Base-by-base conservation (phyloP, 345 rosid genomes). In the Nephelium lappaceum region DNA sequence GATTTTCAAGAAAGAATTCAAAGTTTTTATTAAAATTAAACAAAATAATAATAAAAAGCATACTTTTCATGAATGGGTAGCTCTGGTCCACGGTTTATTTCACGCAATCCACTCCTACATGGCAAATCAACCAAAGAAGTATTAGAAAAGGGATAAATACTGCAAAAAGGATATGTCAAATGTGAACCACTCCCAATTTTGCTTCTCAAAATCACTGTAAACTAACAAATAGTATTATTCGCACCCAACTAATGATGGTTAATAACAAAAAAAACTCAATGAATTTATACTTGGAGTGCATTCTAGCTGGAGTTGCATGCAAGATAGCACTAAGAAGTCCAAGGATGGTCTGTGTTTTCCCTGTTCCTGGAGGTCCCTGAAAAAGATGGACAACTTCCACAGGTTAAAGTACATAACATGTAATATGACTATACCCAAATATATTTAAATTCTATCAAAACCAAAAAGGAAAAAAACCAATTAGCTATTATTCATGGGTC, bases 311-410 rank as follows among this genome's bases (percentile, higher is more conserved):
- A 80, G 93, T 88, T 51, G 99, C 97, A 87, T 96, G 99, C 93
- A 96, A 86, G 84, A 96, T 87, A 47, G 97, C 98, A 88, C 99
- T 93, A 45, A 96, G 91, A 76, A 96, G 90, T 23, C 97, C 93
- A 80, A 96, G 95, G 83, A 96, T 94, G 45, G 99, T 94, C 88
- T 96, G 97, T 67, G 98, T 96, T 84, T 96, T 96, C 76, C 99
- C 99, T 9, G 98, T 96, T 81, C 99, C 99, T 72, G 99, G 99
- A 49, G 99, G 99, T 12, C 99, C 99, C 99, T 95, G 81, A 61
- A 85, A 72, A 80, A 83, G 38, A 43, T 81, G 49, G 77, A 80
- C 71, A 83, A 27, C 55, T 43, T 80, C 64, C 42, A 75, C 21
- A 70, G 19, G 38, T 75, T 73, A 43, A 69, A 19, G 65, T 14